Evolutionary conservation across 108 stramenopile genomes (phyloP).

Genomic region (Fragilariopsis cylindrus): DNA sequence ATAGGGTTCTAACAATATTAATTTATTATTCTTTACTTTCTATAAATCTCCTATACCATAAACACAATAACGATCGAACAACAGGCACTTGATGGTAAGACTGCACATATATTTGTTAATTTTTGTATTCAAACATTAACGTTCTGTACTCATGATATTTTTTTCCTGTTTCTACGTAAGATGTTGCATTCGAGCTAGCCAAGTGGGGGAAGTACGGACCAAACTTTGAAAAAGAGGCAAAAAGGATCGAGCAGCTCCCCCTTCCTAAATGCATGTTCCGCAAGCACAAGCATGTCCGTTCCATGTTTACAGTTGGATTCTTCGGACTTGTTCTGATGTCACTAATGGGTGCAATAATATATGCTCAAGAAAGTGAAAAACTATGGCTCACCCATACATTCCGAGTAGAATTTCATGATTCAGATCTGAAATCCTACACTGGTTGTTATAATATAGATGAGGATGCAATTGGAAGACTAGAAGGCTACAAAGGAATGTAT

Average conservation of each 20-base stretch:
- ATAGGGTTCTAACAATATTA: no score
- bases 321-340: not conserved
- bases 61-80: no score
- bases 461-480: no score
- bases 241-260: not conserved
- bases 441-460: not conserved
- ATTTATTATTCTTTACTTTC: no score
- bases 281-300: constrained; percentile 1
- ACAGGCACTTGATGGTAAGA: no score
- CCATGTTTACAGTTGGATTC: not conserved
- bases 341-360: not conserved
- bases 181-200: constrained; percentile 17
- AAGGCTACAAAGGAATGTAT: not conserved
- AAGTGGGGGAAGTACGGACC: not conserved
- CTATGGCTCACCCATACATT: constrained; percentile 3
- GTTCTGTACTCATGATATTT: no score
- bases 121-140: no score
- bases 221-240: not conserved
- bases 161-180: not conserved
- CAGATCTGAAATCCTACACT: not conserved
- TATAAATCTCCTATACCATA: no score
- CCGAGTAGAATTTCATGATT: constrained; percentile 2
- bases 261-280: constrained; percentile 4
- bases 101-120: no score
- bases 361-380: not conserved